phyloP scores from a whole-genome alignment of 1,284 basidiomycete species.

The Melampsora larici-populina region DNA sequence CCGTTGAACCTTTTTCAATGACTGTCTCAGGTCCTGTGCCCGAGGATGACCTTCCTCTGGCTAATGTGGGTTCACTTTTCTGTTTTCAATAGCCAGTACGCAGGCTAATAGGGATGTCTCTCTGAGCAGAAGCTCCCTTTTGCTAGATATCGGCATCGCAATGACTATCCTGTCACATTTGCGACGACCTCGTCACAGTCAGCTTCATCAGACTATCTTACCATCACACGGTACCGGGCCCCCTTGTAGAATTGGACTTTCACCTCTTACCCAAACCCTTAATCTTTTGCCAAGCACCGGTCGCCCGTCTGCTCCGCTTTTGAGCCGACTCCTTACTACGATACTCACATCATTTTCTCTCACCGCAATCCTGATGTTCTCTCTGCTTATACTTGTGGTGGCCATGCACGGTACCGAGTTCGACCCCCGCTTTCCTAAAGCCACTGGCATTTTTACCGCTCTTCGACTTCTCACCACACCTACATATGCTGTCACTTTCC shows the following conservation, averaged over 20 bases:
- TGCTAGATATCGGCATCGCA: constrained; percentile 40
- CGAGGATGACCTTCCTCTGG: constrained; percentile 43
- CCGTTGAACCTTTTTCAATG: neutral
- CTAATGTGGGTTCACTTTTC: constrained; percentile 22
- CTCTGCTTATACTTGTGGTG: constrained; percentile 38
- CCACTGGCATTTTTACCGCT: constrained; percentile 40
- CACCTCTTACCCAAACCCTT: neutral
- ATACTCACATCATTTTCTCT: constrained; percentile 41
- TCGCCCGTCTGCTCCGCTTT: constrained; percentile 25
- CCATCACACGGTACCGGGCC: neutral
- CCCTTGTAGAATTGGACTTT: neutral
- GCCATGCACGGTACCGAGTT: constrained; percentile 43
- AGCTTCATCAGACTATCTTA: neutral
- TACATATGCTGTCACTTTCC: constrained; percentile 41
- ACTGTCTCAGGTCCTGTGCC: constrained; percentile 24
- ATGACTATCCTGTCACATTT: constrained; percentile 29
- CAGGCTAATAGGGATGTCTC: neutral
- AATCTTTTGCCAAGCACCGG: neutral
- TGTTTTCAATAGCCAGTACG: neutral
- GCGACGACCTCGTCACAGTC: neutral
- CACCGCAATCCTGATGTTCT: constrained; percentile 42
- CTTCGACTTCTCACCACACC: constrained; percentile 38
- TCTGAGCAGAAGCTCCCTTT: constrained; percentile 25
- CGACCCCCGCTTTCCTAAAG: constrained; percentile 37
- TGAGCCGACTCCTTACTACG: constrained; percentile 38